phyloP scores from a whole-genome alignment of 2,329 filamentous ascomycete species.

The Aureobasidium mangrovei region DNA sequence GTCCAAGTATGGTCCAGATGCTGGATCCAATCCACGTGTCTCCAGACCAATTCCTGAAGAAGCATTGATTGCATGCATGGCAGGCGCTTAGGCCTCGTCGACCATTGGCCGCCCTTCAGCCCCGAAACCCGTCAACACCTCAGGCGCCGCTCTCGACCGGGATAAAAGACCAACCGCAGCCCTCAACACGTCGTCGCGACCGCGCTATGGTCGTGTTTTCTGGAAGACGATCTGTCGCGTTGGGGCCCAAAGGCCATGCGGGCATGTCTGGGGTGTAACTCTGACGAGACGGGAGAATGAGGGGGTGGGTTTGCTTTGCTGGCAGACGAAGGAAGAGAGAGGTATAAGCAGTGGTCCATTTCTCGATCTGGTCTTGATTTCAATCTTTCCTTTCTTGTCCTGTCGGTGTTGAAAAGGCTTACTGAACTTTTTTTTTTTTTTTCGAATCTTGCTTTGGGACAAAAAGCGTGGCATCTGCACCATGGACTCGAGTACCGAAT shows the following conservation, averaged over 20 bases:
- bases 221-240: not conserved
- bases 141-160: not conserved
- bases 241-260: not conserved
- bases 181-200: conserved; percentile 1
- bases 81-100: not conserved
- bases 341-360: not conserved
- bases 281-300: conserved; percentile 1
- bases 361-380: not conserved
- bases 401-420: no score
- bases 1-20: no score
- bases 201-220: conserved; percentile 27
- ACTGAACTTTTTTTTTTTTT: not conserved
- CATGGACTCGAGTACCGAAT: not conserved
- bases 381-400: not conserved
- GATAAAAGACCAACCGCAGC: conserved; percentile 1
- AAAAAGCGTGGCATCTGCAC: not conserved
- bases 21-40: no score
- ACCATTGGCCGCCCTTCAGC: not conserved
- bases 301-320: conserved; percentile 18
- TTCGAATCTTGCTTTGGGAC: not conserved
- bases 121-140: conserved; percentile 4
- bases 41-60: not conserved
- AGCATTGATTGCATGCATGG: conserved; percentile 4
- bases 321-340: not conserved
- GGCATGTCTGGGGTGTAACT: not conserved